Percentiles rank a stretch among this genome's conserved stretches.
Conservation (phyloP, 208 protist genomes). For the Herpetomonas tarakana region DNA sequence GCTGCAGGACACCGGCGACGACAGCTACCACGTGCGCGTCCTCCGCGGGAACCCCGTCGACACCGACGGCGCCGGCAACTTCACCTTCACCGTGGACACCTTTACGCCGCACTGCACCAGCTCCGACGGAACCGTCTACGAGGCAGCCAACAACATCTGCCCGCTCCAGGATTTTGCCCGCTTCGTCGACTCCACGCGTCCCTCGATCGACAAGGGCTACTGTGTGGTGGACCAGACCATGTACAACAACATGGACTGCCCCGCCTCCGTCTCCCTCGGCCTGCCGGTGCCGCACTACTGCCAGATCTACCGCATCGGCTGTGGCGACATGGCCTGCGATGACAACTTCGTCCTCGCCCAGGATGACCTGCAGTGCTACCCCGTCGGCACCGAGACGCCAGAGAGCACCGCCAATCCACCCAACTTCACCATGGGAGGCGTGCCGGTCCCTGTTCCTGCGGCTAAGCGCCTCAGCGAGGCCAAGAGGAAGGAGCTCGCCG, state of each 20-base stretch:
- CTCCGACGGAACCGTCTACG: conserved; percentile 22
- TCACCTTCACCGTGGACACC: conserved; percentile 26
- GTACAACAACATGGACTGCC: conserved; percentile 37
- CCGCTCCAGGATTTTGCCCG: conserved; percentile 51
- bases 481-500: background rate
- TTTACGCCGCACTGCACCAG: conserved; percentile 46
- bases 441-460: background rate
- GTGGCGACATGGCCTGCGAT: conserved; percentile 28
- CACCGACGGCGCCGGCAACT: conserved; percentile 20
- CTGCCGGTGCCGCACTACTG: conserved; percentile 30
- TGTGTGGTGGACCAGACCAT: conserved; percentile 23
- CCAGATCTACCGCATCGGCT: conserved; percentile 39
- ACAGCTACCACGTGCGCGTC: conserved; percentile 47
- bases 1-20: conserved; percentile 40
- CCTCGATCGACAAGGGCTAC: conserved; percentile 17
- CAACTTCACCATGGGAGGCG: no score
- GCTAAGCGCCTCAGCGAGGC: background rate
- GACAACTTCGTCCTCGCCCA: conserved; percentile 20
- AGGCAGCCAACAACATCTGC: conserved; percentile 37
- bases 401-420: background rate
- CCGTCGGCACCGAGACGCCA: background rate
- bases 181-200: conserved; percentile 46
- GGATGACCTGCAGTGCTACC: conserved; percentile 40
- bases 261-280: conserved; percentile 13
- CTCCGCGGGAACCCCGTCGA: conserved; percentile 38